phyloP scores from a whole-genome alignment of 306 rosid genomes.

The Sophora flavescens region DNA sequence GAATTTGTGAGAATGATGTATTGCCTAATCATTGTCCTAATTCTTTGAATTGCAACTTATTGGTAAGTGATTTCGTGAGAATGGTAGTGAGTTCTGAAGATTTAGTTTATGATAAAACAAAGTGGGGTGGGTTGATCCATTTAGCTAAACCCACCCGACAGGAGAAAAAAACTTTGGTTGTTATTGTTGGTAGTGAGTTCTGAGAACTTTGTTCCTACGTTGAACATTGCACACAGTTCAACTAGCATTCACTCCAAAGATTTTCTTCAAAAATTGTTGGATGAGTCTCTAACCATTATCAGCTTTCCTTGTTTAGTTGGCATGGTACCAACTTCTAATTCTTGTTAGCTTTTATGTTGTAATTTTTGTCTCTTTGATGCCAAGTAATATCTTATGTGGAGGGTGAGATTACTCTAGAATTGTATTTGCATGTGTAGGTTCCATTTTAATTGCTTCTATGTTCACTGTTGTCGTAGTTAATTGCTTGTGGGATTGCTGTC shows the following conservation, averaged over 20 bases:
- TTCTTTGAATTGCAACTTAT: not conserved
- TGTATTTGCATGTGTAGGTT: not conserved
- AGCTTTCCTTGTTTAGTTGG: not conserved
- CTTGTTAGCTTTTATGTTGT: not conserved
- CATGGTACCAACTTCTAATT: not conserved
- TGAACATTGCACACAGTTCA: not conserved
- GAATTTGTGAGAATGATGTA: not conserved
- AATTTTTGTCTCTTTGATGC: not conserved
- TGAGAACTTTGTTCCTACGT: not conserved
- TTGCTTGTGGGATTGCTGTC: conserved; percentile 74
- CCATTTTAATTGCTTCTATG: not conserved
- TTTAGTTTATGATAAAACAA: no score
- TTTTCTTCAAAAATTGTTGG: not conserved
- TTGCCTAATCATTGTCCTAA: not conserved
- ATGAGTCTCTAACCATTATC: not conserved
- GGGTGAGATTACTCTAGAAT: not conserved
- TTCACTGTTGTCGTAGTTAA: conserved; percentile 48
- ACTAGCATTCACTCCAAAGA: not conserved
- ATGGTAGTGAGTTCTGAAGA: not conserved
- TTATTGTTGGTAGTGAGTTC: not conserved
- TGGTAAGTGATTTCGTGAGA: not conserved
- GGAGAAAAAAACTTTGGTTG: no score
- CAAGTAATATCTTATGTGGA: not conserved
- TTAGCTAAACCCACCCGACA: no score
- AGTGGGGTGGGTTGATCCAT: no score